Evolutionary conservation across 73 alveolate genomes (phyloP).

Genomic region (Uronychia setigera): DNA sequence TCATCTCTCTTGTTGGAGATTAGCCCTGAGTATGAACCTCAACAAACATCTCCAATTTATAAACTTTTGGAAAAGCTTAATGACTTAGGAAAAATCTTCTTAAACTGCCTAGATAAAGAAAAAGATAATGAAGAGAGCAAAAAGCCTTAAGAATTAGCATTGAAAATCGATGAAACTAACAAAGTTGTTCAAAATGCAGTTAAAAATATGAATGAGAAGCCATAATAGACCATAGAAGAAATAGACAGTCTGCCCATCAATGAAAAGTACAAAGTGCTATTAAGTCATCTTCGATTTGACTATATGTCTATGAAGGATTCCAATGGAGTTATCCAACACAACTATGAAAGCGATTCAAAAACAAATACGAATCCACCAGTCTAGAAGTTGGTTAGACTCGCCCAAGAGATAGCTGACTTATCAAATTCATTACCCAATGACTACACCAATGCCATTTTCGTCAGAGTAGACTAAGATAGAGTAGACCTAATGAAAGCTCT

Average conservation of each 20-base stretch:
- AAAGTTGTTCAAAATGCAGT: constrained; percentile 79
- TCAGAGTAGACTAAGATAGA: constrained; percentile 85
- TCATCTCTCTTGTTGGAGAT: constrained; percentile 92
- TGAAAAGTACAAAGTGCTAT: constrained; percentile 74
- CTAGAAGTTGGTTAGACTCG: constrained; percentile 90
- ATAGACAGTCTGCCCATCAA: constrained; percentile 81
- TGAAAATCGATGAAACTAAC: constrained; percentile 75
- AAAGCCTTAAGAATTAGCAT: constrained; percentile 86
- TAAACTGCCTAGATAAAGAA: constrained; percentile 71
- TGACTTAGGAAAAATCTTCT: constrained; percentile 84
- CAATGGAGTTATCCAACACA: constrained; percentile 60
- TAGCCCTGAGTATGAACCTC: constrained; percentile 90
- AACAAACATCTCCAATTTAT: constrained; percentile 84
- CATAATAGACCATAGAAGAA: constrained; percentile 61
- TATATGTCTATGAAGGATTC: constrained; percentile 76
- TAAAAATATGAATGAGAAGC: constrained; percentile 51
- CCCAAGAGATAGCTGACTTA: constrained; percentile 91
- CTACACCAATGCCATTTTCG: constrained; percentile 85
- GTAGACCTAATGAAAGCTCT: constrained; percentile 88
- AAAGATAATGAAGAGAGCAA: constrained; percentile 50
- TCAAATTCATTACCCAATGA: constrained; percentile 85
- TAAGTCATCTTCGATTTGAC: constrained; percentile 85
- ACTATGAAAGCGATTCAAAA: constrained; percentile 47
- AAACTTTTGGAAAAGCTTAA: constrained; percentile 71
- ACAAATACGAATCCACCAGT: constrained; percentile 76